phyloP scores from a whole-genome alignment of 306 rosid genomes.

The Quercus parvula region DNA sequence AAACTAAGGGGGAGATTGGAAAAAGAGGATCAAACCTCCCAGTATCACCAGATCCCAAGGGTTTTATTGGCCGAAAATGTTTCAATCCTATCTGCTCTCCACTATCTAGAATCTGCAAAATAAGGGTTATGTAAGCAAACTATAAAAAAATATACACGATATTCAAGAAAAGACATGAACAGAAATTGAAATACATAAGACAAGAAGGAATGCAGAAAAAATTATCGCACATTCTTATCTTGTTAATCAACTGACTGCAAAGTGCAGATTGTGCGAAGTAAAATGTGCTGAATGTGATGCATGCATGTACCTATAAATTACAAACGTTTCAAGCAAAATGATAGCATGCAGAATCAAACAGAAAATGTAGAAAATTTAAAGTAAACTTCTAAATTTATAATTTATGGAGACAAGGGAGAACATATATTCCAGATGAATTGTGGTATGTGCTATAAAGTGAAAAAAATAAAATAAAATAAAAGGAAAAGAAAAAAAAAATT shows the following conservation, averaged over 20 bases:
- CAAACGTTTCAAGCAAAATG: background rate
- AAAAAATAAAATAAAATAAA: background rate
- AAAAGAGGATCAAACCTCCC: conserved; percentile 57
- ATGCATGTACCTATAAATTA: background rate
- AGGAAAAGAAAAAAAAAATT: background rate
- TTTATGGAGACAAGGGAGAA: too few relatives aligned
- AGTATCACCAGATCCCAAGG: conserved; percentile 95
- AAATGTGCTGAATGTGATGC: background rate
- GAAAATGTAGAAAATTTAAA: too few relatives aligned
- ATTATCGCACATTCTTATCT: conserved; percentile 7
- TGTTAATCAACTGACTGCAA: conserved; percentile 1
- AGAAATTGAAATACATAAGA: conserved; percentile 13
- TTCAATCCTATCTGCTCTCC: conserved; percentile 77
- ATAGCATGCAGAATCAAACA: too few relatives aligned
- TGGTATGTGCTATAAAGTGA: background rate
- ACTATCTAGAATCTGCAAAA: conserved; percentile 62
- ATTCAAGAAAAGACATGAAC: conserved; percentile 16
- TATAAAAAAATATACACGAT: background rate
- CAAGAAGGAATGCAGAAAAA: background rate
- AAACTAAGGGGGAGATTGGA: conserved; percentile 8
- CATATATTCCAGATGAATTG: too few relatives aligned
- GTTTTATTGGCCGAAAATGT: conserved; percentile 84
- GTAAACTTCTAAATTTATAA: too few relatives aligned
- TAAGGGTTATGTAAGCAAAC: conserved; percentile 24
- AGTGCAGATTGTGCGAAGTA: background rate